Evolutionary conservation across 1,284 basidiomycete species (phyloP).

Genomic region (Mycosarcoma mackinlayi): DNA sequence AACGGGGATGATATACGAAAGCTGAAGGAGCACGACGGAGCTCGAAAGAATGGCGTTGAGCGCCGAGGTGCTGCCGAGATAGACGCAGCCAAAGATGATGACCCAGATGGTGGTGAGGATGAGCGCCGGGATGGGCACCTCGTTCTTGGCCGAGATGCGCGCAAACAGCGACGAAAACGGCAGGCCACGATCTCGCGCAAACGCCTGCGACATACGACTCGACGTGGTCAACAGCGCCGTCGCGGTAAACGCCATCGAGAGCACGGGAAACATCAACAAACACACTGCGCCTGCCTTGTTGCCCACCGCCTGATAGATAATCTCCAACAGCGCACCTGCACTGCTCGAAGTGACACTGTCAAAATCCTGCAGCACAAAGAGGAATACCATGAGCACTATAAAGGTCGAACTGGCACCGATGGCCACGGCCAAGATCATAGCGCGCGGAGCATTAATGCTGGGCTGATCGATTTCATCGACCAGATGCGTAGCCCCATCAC

Average conservation of each 20-base stretch:
- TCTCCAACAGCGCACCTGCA: constrained; percentile 76
- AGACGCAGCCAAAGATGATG: constrained; percentile 67
- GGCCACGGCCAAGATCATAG: constrained; percentile 75
- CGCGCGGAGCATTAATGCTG: constrained; percentile 73
- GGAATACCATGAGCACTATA: constrained; percentile 77
- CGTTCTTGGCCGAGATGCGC: constrained; percentile 70
- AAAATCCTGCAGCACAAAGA: constrained; percentile 77
- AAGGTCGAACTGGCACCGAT: constrained; percentile 75
- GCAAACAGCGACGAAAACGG: constrained; percentile 74
- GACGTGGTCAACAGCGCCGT: constrained; percentile 70
- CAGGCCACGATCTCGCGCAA: constrained; percentile 77
- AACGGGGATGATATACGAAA: constrained; percentile 70
- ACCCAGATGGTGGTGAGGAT: constrained; percentile 73
- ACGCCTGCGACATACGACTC: constrained; percentile 77
- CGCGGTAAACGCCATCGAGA: constrained; percentile 68
- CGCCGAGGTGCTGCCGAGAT: constrained; percentile 73
- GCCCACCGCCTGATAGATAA: constrained; percentile 76
- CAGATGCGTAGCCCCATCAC: constrained; percentile 68
- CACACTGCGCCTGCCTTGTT: constrained; percentile 76
- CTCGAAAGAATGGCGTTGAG: constrained; percentile 71
- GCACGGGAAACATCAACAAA: constrained; percentile 69
- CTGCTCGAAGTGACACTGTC: constrained; percentile 71
- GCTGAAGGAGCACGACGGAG: constrained; percentile 70
- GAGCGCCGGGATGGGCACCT: constrained; percentile 71
- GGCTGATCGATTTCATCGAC: constrained; percentile 77